Percentiles rank a stretch among this genome's conserved stretches.
Conservation (phyloP, 2,329 filamentous ascomycete genomes). For the Phaeosphaeria sp. region DNA sequence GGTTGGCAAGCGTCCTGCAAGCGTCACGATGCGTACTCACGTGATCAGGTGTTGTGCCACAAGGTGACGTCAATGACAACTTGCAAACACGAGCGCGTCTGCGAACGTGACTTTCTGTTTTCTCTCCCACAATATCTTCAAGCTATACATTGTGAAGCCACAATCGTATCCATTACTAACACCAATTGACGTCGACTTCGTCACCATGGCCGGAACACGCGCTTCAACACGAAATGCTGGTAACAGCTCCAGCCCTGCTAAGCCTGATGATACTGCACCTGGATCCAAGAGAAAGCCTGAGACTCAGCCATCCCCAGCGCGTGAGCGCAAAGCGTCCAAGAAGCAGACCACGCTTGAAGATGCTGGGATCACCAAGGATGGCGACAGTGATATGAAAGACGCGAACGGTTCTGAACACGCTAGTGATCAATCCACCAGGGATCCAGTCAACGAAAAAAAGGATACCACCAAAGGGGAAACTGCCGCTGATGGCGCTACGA, state of each 20-base stretch:
- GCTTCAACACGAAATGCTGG: constrained; percentile 29
- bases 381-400: constrained; percentile 36
- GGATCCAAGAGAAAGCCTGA: constrained; percentile 52
- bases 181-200: constrained; percentile 1
- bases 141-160: background rate
- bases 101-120: background rate
- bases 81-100: background rate
- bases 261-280: constrained; percentile 38
- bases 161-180: background rate
- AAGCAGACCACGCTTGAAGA: constrained; percentile 63
- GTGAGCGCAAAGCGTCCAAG: constrained; percentile 50
- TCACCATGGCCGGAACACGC: constrained; percentile 38
- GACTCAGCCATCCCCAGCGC: constrained; percentile 48
- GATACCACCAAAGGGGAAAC: constrained; percentile 14
- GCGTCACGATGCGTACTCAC: background rate
- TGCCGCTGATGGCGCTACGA: constrained; percentile 5
- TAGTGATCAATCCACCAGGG: constrained; percentile 14
- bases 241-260: constrained; percentile 25
- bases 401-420: constrained; percentile 13
- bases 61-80: background rate
- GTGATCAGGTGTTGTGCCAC: background rate
- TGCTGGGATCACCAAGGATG: constrained; percentile 51
- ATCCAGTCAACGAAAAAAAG: constrained; percentile 26
- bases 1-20: background rate
- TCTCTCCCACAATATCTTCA: background rate